These are phyloP conservation scores for Fistulinella cinereoalba DNA, from an alignment of 1,284 basidiomycete species.

Conservation along the genomic window DNA sequence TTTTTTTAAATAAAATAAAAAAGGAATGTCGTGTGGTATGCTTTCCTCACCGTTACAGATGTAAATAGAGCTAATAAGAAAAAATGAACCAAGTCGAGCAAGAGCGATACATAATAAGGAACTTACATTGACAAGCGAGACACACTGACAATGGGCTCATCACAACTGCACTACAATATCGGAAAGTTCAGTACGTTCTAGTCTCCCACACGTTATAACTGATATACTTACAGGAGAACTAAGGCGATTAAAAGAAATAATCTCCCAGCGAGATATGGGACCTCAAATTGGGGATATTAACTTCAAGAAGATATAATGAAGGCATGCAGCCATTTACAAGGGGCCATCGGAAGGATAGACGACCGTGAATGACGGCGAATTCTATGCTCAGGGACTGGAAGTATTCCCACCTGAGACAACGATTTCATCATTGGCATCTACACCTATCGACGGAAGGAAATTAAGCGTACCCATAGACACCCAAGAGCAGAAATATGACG, in stretches of 20 bases:
- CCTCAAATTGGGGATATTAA: slow-evolving; percentile 3
- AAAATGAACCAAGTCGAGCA: neutral
- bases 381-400: slow-evolving; percentile 16
- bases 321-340: slow-evolving; percentile 11
- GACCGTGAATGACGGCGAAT: slow-evolving; percentile 16
- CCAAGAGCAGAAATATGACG: slow-evolving; percentile 10
- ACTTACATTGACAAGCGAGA: slow-evolving; percentile 19
- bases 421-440: neutral
- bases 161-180: slow-evolving; percentile 11
- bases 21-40: neutral
- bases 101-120: neutral
- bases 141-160: neutral
- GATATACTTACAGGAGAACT: slow-evolving; percentile 17
- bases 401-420: slow-evolving; percentile 23
- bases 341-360: slow-evolving; percentile 22
- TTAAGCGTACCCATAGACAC: slow-evolving; percentile 11
- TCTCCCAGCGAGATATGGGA: slow-evolving; percentile 22
- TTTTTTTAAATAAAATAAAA: too few relatives aligned
- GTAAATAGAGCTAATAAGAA: slow-evolving; percentile 4
- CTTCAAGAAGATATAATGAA: neutral
- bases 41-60: slow-evolving; percentile 6
- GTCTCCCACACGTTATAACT: too few relatives aligned
- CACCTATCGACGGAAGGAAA: neutral
- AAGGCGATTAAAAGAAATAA: slow-evolving; percentile 9
- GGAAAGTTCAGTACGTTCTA: too few relatives aligned